These are phyloP conservation scores for Drosera spatulata DNA, from an alignment of 179 eudicot species.

Conservation along the genomic window DNA sequence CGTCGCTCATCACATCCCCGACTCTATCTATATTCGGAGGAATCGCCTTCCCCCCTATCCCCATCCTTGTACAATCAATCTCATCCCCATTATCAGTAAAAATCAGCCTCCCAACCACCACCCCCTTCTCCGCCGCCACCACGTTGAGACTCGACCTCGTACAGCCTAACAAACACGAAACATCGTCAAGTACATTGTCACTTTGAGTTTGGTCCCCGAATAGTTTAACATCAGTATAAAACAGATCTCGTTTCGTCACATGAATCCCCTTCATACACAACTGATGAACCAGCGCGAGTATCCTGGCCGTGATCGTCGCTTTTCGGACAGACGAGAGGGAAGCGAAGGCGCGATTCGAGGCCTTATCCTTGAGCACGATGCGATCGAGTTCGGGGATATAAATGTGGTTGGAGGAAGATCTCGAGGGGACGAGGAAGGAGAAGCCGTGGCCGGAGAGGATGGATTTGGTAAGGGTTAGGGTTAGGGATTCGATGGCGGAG, in stretches of 20 bases:
- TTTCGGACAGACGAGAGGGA: conserved; percentile 62
- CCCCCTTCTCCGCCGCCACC: conserved; percentile 83
- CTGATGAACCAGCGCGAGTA: conserved; percentile 69
- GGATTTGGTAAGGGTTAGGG: conserved; percentile 51
- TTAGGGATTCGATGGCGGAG: conserved; percentile 51
- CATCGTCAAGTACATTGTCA: conserved; percentile 81
- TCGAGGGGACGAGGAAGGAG: conserved; percentile 74
- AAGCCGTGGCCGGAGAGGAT: conserved; percentile 74
- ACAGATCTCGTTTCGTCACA: conserved; percentile 89
- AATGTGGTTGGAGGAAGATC: conserved; percentile 73
- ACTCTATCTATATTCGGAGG: conserved; percentile 93
- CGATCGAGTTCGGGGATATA: conserved; percentile 92
- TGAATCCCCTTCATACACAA: conserved; percentile 57
- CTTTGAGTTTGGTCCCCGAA: conserved; percentile 84
- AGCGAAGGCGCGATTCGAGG: conserved; percentile 60
- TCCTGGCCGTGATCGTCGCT: conserved; percentile 72
- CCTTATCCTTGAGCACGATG: conserved; percentile 68
- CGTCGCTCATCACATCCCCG: conserved; percentile 84
- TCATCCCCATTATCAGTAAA: conserved; percentile 87
- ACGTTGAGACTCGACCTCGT: conserved; percentile 86
- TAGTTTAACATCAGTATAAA: conserved; percentile 90
- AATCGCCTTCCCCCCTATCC: conserved; percentile 91
- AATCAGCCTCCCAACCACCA: conserved; percentile 69
- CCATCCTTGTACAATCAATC: conserved; percentile 96
- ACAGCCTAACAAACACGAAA: conserved; percentile 74